Conservation (phyloP, 495 filamentous ascomycete species). For the Antarctomyces pellizariae region DNA sequence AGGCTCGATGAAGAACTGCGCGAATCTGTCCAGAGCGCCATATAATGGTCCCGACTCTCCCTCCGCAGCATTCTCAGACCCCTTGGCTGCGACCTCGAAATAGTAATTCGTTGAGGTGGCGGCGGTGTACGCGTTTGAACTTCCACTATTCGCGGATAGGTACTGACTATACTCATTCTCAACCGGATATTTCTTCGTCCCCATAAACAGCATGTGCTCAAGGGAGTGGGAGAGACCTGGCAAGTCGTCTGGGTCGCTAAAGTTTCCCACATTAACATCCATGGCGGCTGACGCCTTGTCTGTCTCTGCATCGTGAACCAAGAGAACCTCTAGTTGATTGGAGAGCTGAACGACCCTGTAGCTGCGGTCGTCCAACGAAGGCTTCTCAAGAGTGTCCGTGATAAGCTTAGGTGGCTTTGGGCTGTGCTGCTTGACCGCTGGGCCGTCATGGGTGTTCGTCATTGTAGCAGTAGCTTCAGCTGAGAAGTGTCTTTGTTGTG, state of each 20-base stretch:
- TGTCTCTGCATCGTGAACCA: slow-evolving; percentile 87
- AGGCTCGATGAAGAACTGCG: slow-evolving; percentile 89
- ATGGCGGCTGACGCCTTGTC: slow-evolving; percentile 92
- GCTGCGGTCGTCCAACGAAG: slow-evolving; percentile 64
- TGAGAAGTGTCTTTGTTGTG: no score
- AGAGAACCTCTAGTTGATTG: slow-evolving; percentile 78
- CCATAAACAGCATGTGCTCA: slow-evolving; percentile 94
- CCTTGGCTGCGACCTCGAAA: slow-evolving; percentile 75
- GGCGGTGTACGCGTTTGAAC: slow-evolving; percentile 88
- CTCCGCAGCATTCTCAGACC: slow-evolving; percentile 19
- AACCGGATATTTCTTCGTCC: slow-evolving; percentile 88
- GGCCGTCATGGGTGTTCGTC: no score
- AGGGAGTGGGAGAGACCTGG: slow-evolving; percentile 86
- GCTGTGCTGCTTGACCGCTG: slow-evolving; percentile 6
- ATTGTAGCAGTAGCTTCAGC: no score
- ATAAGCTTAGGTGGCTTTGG: slow-evolving; percentile 35
- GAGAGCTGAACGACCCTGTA: slow-evolving; percentile 72
- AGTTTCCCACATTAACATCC: slow-evolving; percentile 90
- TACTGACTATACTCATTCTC: slow-evolving; percentile 96
- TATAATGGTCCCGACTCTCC: slow-evolving; percentile 45
- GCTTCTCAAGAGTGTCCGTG: slow-evolving; percentile 63
- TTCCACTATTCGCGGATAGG: slow-evolving; percentile 66
- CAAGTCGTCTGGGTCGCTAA: slow-evolving; percentile 75
- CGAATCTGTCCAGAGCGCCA: slow-evolving; percentile 84
- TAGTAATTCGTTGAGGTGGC: slow-evolving; percentile 93